Percentiles rank a stretch among this genome's conserved stretches.
Conservation (phyloP, 352 stramenopile genomes). For the Phytophthora colocasiae region DNA sequence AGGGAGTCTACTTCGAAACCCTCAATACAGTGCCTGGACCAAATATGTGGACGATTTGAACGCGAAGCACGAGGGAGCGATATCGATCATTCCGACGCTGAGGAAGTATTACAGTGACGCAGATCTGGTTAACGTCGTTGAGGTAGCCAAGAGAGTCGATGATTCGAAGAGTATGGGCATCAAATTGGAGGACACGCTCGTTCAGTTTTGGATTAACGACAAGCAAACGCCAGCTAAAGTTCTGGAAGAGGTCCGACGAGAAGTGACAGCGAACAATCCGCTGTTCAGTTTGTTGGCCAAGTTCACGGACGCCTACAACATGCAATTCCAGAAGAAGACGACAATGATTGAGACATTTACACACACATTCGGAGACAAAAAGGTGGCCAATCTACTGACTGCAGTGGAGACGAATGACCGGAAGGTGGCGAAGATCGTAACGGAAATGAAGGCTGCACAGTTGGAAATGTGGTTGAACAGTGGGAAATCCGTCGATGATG, state of each 20-base stretch:
- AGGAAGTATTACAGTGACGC: background rate
- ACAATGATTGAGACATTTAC: background rate
- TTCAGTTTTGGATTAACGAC: background rate
- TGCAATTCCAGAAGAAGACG: background rate
- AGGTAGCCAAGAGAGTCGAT: background rate
- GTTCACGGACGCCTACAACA: background rate
- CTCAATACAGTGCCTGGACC: background rate
- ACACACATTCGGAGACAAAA: too few relatives aligned
- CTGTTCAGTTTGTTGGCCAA: background rate
- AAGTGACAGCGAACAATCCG: background rate
- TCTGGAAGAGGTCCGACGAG: background rate
- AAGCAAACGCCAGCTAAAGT: background rate
- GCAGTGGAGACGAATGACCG: too few relatives aligned
- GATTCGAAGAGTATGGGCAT: background rate
- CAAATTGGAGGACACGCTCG: background rate
- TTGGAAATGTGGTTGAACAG: too few relatives aligned
- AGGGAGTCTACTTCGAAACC: too few relatives aligned
- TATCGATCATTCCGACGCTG: background rate
- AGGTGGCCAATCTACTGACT: too few relatives aligned
- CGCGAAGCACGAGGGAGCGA: background rate
- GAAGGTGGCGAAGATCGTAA: too few relatives aligned
- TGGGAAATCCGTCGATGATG: too few relatives aligned
- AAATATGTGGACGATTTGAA: conserved; percentile 6
- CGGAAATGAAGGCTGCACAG: too few relatives aligned
- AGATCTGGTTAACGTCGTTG: background rate